Base-by-base conservation (phyloP, 768 basidiomycete species). In the Suillus occidentalis region DNA sequence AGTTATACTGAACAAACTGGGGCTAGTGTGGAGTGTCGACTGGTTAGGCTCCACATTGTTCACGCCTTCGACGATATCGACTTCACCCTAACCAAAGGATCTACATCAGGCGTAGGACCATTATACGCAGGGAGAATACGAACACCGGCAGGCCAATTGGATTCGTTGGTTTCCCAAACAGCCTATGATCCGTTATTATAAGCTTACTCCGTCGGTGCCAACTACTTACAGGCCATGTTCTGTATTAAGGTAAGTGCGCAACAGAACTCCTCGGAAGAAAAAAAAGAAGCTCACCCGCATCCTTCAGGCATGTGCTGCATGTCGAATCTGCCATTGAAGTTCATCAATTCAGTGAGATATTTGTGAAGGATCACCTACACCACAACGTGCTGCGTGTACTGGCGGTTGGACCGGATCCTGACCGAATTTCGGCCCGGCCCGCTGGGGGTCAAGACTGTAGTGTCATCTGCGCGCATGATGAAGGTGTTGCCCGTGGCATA, bases 1-100 rank as follows among this genome's bases (percentile, higher is more conserved):
- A 31, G 16, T 25, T 43, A 10, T 56, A 31, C 31, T 20, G 6
- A 37, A 60, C 78, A 56, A 64, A 83, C 85, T 77, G 13, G 84
- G 67, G 62, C 76, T 77, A 6, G 88, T 89, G 72, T 90, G 89
- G 45, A 90, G 76, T 0, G 87, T 84, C 2, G 80, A 78, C 64
- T 80, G 77, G 69, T 88, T 85, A 3, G 84, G 81, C 16, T 75
- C 74, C 62, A 82, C 76, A 68, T 87, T 77, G 68, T 89, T 89
- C 16, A 88, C 86, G 50, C 78, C 75, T 58, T 75, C 75, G 8
- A 75, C 67, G 9, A 77, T 75, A 53, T 77, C 74, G 6, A 77
- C 56, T 43, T 75, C 74, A 22, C 76, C 74, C 74, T 75, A 39
- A 6, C 12, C n/a, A 42, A 59, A 1, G 12, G 58, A 20, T 65